These are phyloP conservation scores for Pythium brassicae DNA, from an alignment of 352 stramenopile species.

Conservation along the genomic window DNA sequence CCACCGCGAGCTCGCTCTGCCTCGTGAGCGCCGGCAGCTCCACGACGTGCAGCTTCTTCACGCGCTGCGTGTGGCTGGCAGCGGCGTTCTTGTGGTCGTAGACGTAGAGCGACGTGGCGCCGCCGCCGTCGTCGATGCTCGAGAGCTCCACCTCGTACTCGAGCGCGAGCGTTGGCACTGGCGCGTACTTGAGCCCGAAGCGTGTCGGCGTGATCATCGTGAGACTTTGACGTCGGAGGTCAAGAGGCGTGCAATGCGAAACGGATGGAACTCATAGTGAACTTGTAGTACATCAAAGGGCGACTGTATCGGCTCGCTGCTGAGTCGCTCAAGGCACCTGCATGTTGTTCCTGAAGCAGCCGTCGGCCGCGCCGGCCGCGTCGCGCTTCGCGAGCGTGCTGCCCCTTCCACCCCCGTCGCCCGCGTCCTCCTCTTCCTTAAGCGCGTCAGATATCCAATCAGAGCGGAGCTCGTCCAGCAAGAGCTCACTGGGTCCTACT, in stretches of 20 bases:
- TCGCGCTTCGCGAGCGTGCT: constrained; percentile 8
- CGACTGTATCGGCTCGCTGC: too few species aligned
- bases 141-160: constrained; percentile 73
- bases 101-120: constrained; percentile 51
- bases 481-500: background rate
- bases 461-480: constrained; percentile 10
- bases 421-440: background rate
- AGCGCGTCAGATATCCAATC: constrained; percentile 7
- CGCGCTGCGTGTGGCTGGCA: background rate
- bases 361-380: background rate
- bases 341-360: constrained; percentile 6
- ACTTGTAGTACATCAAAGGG: too few species aligned
- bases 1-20: constrained; percentile 33
- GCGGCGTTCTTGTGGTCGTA: constrained; percentile 15
- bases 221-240: too few species aligned
- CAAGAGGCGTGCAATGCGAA: too few species aligned
- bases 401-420: constrained; percentile 6
- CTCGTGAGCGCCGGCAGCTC: constrained; percentile 62
- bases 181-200: constrained; percentile 81
- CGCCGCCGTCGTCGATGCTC: constrained; percentile 27
- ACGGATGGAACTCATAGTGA: too few species aligned
- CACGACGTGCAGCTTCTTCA: constrained; percentile 71
- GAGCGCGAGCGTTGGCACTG: constrained; percentile 71
- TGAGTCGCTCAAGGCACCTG: too few species aligned
- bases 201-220: constrained; percentile 70